phyloP scores from a whole-genome alignment of 139 green algal species.

The Haematococcus sp. region DNA sequence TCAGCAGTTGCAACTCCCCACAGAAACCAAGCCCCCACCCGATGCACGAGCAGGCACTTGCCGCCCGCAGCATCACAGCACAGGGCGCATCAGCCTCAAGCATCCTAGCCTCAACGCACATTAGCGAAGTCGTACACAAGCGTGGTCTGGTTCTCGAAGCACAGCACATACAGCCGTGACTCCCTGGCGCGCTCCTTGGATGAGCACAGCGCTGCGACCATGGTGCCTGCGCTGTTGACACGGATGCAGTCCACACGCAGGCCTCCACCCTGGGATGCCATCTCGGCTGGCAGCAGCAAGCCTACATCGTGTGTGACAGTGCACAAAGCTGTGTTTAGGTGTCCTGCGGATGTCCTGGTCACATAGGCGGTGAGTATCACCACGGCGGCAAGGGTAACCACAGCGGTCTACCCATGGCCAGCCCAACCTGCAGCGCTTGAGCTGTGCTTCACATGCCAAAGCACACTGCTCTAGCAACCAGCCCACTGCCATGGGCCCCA shows the following conservation, averaged over 20 bases:
- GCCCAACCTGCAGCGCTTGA: no score
- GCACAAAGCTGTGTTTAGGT: neutral
- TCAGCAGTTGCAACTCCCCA: no score
- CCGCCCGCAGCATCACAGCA: no score
- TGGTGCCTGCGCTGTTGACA: conserved; percentile 57
- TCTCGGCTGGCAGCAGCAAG: conserved; percentile 25
- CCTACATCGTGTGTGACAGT: conserved; percentile 17
- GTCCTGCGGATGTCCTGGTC: neutral
- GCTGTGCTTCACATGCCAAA: no score
- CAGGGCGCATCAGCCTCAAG: no score
- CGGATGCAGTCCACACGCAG: conserved; percentile 37
- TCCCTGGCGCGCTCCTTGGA: conserved; percentile 27
- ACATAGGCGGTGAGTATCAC: no score
- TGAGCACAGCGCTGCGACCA: conserved; percentile 41
- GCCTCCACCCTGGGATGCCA: conserved; percentile 6
- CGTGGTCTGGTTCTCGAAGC: conserved; percentile 25
- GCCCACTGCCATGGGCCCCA: no score
- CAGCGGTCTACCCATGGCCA: no score
- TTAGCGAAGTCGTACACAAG: conserved; percentile 33
- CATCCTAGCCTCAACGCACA: neutral
- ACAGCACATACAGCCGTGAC: conserved; percentile 44
- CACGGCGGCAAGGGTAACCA: no score
- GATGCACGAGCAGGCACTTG: neutral
- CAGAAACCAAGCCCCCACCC: no score
- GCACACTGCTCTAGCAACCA: no score